Evolutionary conservation across 768 basidiomycete species (phyloP), one percentile per base, ranked within the genome.

Genomic region (Russula sp.): DNA sequence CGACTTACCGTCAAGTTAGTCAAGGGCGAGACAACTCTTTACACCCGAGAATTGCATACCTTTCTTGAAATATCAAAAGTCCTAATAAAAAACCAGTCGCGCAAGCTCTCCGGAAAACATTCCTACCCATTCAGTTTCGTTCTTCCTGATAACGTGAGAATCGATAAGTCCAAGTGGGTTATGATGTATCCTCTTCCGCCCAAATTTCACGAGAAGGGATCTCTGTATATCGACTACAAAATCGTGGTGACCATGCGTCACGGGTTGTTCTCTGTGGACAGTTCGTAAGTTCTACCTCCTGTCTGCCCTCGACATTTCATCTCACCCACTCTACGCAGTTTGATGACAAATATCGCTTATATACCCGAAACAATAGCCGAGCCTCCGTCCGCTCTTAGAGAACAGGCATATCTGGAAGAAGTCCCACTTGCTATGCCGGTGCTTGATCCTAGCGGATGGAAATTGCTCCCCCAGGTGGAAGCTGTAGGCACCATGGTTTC

Each of bases 91-190:
- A 73, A 71, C 42, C 62, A 69, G 48, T 59, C 72, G 8, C 73
- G 75, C 40, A 82, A 81, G 57, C 67, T 80, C 28, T 73, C 76
- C 22, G 83, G 84, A 7, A 77, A 77, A 46, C 72, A 78, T 40
- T 74, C 77, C 0, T 83, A 81, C 80, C 77, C 81, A 0, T 86
- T 83, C 71, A 73, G 71, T 14, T 76, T 84, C 51, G 70, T 68
- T 8, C 76, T 85, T 4, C 84, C 85, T 2, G 66, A 64, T 24
- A 78, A 80, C 49, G 76, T 80, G 20, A 68, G 72, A 30, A 76
- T 79, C 32, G 64, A 69, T 2, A 78, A 75, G 62, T 75, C 72
- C 44, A 75, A 75, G 48, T 74, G 69, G 59, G 60, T 52, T n/a
- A 59, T 72, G 46, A 75, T 73, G 13, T 82, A 80, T 53, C 74